A percentile compares a stretch with the other conserved stretches of the same genome.
Evolutionary conservation across 1,284 basidiomycete species (phyloP).

Genomic region (Moesziomyces parantarcticus): DNA sequence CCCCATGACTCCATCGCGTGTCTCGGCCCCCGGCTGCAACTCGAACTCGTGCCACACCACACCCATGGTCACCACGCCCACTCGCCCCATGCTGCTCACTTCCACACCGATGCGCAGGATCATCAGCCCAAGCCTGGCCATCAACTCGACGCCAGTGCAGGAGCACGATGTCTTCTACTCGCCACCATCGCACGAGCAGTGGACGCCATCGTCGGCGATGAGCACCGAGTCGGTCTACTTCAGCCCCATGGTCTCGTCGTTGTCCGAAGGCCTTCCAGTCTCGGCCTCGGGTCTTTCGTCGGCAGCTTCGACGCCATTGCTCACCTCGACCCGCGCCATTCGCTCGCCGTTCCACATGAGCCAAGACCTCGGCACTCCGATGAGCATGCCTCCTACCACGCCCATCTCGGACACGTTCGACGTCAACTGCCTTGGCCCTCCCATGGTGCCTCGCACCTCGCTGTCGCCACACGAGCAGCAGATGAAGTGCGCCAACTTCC

Average conservation of each 20-base stretch:
- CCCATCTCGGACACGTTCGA: slow-evolving; percentile 47
- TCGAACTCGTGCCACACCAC: slow-evolving; percentile 39
- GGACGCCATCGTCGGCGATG: slow-evolving; percentile 45
- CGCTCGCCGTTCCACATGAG: slow-evolving; percentile 45
- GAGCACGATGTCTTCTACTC: slow-evolving; percentile 53
- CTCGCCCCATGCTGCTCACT: slow-evolving; percentile 32
- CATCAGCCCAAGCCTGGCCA: slow-evolving; percentile 50
- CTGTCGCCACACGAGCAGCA: slow-evolving; percentile 46
- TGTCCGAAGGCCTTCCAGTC: slow-evolving; percentile 31
- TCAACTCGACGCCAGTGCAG: slow-evolving; percentile 46
- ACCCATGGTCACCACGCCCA: slow-evolving; percentile 40
- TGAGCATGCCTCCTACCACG: slow-evolving; percentile 49
- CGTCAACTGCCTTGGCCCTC: slow-evolving; percentile 47
- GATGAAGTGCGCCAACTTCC: slow-evolving; percentile 50
- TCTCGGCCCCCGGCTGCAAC: slow-evolving; percentile 27
- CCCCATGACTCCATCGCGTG: slow-evolving; percentile 46
- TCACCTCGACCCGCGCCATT: slow-evolving; percentile 30
- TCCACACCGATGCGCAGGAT: slow-evolving; percentile 51
- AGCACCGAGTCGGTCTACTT: slow-evolving; percentile 49
- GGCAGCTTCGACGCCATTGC: slow-evolving; percentile 46
- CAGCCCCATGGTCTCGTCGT: slow-evolving; percentile 44
- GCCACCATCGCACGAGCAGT: slow-evolving; percentile 41
- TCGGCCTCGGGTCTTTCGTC: slow-evolving; percentile 37
- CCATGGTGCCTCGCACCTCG: slow-evolving; percentile 41
- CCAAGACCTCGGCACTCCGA: slow-evolving; percentile 45